Evolutionary conservation across 495 filamentous ascomycete species (phyloP).

Genomic region (Podospora tetraspora): DNA sequence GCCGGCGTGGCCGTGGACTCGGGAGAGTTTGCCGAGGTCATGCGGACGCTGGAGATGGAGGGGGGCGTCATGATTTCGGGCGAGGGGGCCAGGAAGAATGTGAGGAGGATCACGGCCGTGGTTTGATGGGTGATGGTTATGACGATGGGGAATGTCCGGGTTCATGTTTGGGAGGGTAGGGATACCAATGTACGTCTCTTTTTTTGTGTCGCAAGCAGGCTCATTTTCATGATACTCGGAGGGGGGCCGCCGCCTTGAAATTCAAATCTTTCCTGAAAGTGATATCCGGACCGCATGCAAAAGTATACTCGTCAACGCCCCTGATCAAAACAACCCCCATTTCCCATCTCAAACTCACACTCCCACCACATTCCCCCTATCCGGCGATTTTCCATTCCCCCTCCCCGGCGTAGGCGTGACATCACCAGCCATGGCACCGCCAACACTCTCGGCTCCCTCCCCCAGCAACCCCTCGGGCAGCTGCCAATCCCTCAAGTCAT

Average conservation of each 20-base stretch:
- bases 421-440: not conserved
- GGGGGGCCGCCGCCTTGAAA: not conserved
- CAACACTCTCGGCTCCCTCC: not conserved
- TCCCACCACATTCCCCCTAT: not conserved
- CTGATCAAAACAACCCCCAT: not conserved
- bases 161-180: not conserved
- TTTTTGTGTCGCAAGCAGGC: not conserved
- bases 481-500: constrained; percentile 72
- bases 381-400: not conserved
- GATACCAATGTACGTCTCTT: not conserved
- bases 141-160: not conserved
- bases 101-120: constrained; percentile 64
- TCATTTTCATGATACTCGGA: not conserved
- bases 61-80: constrained; percentile 75
- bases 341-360: not conserved
- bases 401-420: not conserved
- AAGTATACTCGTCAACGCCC: constrained; percentile 1
- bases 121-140: constrained; percentile 21
- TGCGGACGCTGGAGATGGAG: constrained; percentile 77
- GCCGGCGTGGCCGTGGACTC: constrained; percentile 68
- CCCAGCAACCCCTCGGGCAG: constrained; percentile 25
- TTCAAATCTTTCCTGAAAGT: not conserved
- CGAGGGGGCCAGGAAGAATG: constrained; percentile 75
- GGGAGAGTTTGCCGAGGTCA: constrained; percentile 72
- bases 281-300: not conserved